phyloP scores from a whole-genome alignment of 108 stramenopile species.

The Mayamaea pseudoterrestris region DNA sequence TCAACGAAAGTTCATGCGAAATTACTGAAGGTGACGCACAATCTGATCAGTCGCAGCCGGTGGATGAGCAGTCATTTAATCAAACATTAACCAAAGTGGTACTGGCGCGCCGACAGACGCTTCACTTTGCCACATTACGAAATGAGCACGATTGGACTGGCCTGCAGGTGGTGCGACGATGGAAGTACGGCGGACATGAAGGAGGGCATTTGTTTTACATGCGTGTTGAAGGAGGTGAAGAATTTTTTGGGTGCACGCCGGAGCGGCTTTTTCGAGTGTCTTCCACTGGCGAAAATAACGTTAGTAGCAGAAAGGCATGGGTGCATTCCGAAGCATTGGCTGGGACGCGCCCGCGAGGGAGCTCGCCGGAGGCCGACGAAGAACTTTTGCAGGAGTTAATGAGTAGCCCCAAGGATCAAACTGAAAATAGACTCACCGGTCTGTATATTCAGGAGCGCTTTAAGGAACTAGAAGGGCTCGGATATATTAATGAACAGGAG shows the following conservation, averaged over 20 bases:
- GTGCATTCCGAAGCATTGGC: conserved; percentile 74
- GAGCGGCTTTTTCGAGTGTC: conserved; percentile 62
- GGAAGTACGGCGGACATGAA: conserved; percentile 56
- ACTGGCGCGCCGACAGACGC: conserved; percentile 48
- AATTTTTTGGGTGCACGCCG: conserved; percentile 57
- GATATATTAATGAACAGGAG: conserved; percentile 8
- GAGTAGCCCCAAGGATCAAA: conserved; percentile 55
- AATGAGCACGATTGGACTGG: conserved; percentile 18
- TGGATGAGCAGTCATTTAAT: too few species aligned
- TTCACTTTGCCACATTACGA: too few species aligned
- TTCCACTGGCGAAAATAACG: conserved; percentile 4
- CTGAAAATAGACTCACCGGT: conserved; percentile 69
- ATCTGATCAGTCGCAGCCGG: too few species aligned
- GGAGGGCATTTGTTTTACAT: conserved; percentile 72
- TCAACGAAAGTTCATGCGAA: conserved; percentile 4
- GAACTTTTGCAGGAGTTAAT: conserved; percentile 54
- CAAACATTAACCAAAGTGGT: conserved; percentile 52
- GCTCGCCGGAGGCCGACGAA: conserved; percentile 48
- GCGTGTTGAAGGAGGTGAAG: conserved; percentile 22
- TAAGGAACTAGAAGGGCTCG: conserved; percentile 25
- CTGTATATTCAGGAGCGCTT: conserved; percentile 49
- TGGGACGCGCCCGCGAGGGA: conserved; percentile 69
- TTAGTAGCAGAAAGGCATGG: not conserved
- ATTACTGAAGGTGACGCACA: not conserved
- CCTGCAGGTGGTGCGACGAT: conserved; percentile 49